Evolutionary conservation across 805 yeast genomes (phyloP).

Genomic region (Phaffomyces antillensis): DNA sequence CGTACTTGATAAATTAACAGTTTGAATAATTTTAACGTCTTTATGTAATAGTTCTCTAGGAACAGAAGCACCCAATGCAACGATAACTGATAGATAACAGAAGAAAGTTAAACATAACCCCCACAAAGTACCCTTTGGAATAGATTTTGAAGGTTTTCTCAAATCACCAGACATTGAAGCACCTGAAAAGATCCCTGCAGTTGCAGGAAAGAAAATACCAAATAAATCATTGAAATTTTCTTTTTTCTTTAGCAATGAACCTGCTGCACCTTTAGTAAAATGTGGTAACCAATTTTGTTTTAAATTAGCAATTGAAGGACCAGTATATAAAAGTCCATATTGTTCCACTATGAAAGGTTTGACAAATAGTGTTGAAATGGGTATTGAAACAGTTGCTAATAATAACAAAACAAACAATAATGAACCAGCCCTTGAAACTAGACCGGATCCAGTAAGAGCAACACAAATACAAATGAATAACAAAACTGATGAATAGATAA

Average conservation of each 20-base stretch:
- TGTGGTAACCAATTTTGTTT: slow-evolving; percentile 64
- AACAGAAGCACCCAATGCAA: slow-evolving; percentile 71
- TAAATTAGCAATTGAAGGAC: slow-evolving; percentile 64
- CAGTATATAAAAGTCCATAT: slow-evolving; percentile 51
- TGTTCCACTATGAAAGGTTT: slow-evolving; percentile 53
- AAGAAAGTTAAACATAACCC: slow-evolving; percentile 74
- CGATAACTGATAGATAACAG: slow-evolving; percentile 72
- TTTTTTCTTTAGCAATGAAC: slow-evolving; percentile 51
- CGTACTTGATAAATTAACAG: slow-evolving; percentile 61
- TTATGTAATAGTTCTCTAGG: slow-evolving; percentile 71
- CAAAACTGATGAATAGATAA: slow-evolving; percentile 64
- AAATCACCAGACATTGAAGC: slow-evolving; percentile 98
- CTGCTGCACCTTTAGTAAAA: slow-evolving; percentile 89
- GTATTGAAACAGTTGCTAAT: slow-evolving; percentile 72
- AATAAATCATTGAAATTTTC: slow-evolving; percentile 83
- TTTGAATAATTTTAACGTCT: slow-evolving; percentile 83
- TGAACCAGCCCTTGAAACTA: slow-evolving; percentile 79
- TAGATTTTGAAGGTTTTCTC: slow-evolving; percentile 75
- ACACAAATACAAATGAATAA: slow-evolving; percentile 66
- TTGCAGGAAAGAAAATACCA: slow-evolving; percentile 96
- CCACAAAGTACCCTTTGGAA: slow-evolving; percentile 89
- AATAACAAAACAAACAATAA: slow-evolving; percentile 61
- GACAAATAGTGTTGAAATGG: slow-evolving; percentile 64
- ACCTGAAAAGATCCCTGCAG: slow-evolving; percentile 98
- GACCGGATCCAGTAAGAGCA: slow-evolving; percentile 71